Conservation (phyloP, 345 rosid species). For the Tarenaya hassleriana region DNA sequence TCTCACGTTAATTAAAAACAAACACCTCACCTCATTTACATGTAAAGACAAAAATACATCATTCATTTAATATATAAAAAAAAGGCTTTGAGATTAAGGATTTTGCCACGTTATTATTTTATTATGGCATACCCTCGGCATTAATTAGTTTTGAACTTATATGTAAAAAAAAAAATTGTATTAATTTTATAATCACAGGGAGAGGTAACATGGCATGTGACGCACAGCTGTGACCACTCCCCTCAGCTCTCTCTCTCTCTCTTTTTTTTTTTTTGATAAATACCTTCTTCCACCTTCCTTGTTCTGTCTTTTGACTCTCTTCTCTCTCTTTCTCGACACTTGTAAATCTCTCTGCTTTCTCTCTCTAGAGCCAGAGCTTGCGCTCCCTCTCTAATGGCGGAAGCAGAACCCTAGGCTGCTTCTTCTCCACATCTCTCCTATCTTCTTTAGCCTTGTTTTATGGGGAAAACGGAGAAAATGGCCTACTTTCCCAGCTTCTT, state of each 20-base stretch:
- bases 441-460: neutral
- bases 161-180: conserved; percentile 27
- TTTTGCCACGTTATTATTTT: conserved; percentile 17
- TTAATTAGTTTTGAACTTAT: conserved; percentile 11
- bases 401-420: conserved; percentile 32
- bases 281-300: conserved; percentile 45
- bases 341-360: conserved; percentile 12
- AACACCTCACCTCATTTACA: neutral
- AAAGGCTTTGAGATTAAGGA: conserved; percentile 11
- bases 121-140: conserved; percentile 15
- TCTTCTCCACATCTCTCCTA: conserved; percentile 7
- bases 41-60: conserved; percentile 32
- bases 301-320: conserved; percentile 36
- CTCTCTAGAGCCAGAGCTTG: conserved; percentile 27
- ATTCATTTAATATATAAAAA: conserved; percentile 26
- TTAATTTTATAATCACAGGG: conserved; percentile 19
- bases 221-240: conserved; percentile 75
- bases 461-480: conserved; percentile 13
- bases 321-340: conserved; percentile 22
- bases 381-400: conserved; percentile 44
- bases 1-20: conserved; percentile 34
- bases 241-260: no score
- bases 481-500: conserved; percentile 24
- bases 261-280: conserved; percentile 55
- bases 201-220: conserved; percentile 84